phyloP scores from a whole-genome alignment of 805 yeast species.

The Grigorovia yakushimaensis region DNA sequence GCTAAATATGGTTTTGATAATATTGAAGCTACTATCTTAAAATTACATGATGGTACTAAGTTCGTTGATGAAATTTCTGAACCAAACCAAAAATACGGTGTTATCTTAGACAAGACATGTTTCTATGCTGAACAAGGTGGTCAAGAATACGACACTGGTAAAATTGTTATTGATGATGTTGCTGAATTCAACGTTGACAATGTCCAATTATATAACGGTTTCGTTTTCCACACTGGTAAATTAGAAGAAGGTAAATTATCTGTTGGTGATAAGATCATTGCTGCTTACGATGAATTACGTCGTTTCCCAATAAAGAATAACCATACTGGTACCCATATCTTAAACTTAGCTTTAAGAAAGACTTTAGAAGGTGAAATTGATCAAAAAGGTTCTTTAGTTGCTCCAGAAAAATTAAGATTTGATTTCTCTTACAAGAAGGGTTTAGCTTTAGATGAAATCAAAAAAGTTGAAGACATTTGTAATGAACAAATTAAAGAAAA shows the following conservation, averaged over 20 bases:
- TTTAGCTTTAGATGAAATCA: constrained; percentile 58
- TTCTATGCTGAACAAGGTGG: constrained; percentile 99
- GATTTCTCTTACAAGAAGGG: constrained; percentile 94
- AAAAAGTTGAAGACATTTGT: constrained; percentile 63
- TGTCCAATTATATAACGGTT: constrained; percentile 89
- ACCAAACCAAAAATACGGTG: constrained; percentile 54
- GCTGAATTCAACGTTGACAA: constrained; percentile 85
- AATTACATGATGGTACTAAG: constrained; percentile 55
- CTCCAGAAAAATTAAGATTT: constrained; percentile 89
- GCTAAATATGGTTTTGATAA: constrained; percentile 68
- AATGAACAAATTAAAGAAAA: constrained; percentile 64
- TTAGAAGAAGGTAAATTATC: constrained; percentile 65
- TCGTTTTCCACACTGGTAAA: constrained; percentile 88
- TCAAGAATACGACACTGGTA: constrained; percentile 94
- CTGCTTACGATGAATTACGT: constrained; percentile 84
- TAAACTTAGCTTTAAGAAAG: constrained; percentile 79
- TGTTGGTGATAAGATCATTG: constrained; percentile 64
- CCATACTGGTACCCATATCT: constrained; percentile 96
- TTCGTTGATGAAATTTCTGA: constrained; percentile 46
- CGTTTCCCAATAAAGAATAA: constrained; percentile 95
- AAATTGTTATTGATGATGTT: constrained; percentile 75
- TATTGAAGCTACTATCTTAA: constrained; percentile 57
- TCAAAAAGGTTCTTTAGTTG: constrained; percentile 94
- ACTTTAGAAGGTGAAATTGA: constrained; percentile 82
- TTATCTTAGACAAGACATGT: constrained; percentile 80